Conservation (phyloP, 768 basidiomycete genomes). For the Boletus tomentosulus region DNA sequence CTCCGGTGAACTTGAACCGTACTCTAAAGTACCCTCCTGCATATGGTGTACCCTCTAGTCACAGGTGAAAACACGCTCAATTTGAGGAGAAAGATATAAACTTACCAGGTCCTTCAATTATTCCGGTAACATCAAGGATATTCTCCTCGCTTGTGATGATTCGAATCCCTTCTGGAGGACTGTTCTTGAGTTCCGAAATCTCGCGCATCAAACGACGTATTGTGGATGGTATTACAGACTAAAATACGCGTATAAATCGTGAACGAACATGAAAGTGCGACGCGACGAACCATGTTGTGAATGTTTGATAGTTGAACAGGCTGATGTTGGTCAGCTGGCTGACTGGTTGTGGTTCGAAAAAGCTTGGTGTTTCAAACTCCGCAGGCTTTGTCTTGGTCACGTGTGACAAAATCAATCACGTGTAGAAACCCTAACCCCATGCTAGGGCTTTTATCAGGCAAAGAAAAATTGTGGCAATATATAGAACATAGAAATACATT, state of each 20-base stretch:
- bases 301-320: slow-evolving; percentile 4
- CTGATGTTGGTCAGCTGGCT: slow-evolving; percentile 12
- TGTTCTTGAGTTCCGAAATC: slow-evolving; percentile 71
- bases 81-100: slow-evolving; percentile 5
- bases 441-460: slow-evolving; percentile 1
- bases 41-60: slow-evolving; percentile 61
- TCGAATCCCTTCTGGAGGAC: slow-evolving; percentile 90
- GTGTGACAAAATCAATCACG: slow-evolving; percentile 27
- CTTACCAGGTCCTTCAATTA: slow-evolving; percentile 89
- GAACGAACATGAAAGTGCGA: not conserved
- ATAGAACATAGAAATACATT: slow-evolving; percentile 9
- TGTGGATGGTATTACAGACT: slow-evolving; percentile 49
- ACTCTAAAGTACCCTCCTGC: slow-evolving; percentile 68
- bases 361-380: slow-evolving; percentile 25
- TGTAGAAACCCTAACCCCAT: slow-evolving; percentile 13
- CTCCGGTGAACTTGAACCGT: slow-evolving; percentile 86
- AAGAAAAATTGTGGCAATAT: not conserved
- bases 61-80: slow-evolving; percentile 8
- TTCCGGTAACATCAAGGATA: slow-evolving; percentile 80
- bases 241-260: not conserved
- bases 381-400: slow-evolving; percentile 17
- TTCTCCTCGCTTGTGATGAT: slow-evolving; percentile 84
- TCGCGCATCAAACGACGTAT: slow-evolving; percentile 89
- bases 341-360: slow-evolving; percentile 23
- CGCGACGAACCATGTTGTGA: slow-evolving; percentile 22